Evolutionary conservation across 352 stramenopile genomes (phyloP).

Genomic region (Pythium insidiosum): DNA sequence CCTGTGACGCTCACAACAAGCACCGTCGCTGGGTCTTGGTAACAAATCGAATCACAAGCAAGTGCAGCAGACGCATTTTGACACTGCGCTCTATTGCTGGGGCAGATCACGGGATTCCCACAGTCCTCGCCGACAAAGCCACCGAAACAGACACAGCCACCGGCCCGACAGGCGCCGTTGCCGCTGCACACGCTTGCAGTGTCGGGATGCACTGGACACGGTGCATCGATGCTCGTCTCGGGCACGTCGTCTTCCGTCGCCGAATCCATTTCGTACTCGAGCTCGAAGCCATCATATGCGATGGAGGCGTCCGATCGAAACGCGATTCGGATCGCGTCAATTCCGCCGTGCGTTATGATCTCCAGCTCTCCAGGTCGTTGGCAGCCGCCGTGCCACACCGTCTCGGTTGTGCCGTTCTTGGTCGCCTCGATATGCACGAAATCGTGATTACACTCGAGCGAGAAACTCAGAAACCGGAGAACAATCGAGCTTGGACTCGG

Average conservation of each 20-base stretch:
- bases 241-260: background rate
- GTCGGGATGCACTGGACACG: no score
- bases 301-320: conserved; percentile 39
- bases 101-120: conserved; percentile 45
- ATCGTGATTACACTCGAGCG: conserved; percentile 55
- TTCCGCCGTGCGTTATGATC: conserved; percentile 15
- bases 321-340: conserved; percentile 24
- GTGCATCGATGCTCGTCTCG: no score
- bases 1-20: conserved; percentile 43
- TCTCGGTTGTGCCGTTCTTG: conserved; percentile 1
- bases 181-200: conserved; percentile 27
- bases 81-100: conserved; percentile 22
- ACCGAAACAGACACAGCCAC: conserved; percentile 39
- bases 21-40: conserved; percentile 16
- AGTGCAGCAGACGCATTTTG: background rate
- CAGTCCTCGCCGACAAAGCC: conserved; percentile 57
- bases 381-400: conserved; percentile 47
- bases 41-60: conserved; percentile 36
- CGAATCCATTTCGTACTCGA: conserved; percentile 30
- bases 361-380: conserved; percentile 29
- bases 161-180: conserved; percentile 37
- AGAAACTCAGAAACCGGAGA: conserved; percentile 41
- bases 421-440: conserved; percentile 20
- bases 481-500: conserved; percentile 11
- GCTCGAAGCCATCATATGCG: conserved; percentile 25